Evolutionary conservation across 306 rosid species (phyloP).

Genomic region (Vachellia pachyceras): DNA sequence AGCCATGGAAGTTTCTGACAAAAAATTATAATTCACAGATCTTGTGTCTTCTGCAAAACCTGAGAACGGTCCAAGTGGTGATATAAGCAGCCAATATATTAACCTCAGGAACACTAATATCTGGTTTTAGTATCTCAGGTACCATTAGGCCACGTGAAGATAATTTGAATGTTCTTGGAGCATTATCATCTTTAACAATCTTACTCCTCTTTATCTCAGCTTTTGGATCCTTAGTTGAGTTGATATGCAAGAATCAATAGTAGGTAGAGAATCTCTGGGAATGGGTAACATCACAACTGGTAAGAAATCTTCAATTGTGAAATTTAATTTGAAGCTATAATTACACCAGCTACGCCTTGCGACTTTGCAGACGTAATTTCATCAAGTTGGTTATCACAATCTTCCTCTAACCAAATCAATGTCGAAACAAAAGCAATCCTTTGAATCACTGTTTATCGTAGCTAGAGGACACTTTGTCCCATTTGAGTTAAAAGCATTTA

Average conservation of each 20-base stretch:
- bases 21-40: slow-evolving; percentile 22
- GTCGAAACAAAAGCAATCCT: too few species aligned
- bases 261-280: slow-evolving; percentile 2
- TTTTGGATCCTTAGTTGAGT: background rate
- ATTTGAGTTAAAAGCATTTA: slow-evolving; percentile 36
- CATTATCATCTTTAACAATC: background rate
- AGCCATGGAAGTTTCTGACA: slow-evolving; percentile 44
- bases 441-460: too few species aligned
- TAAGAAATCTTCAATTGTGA: background rate
- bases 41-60: background rate
- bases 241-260: background rate
- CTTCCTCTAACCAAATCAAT: too few species aligned
- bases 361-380: background rate
- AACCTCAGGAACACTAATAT: slow-evolving; percentile 45
- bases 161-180: slow-evolving; percentile 29
- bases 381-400: too few species aligned
- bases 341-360: slow-evolving; percentile 36
- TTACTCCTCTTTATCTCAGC: slow-evolving; percentile 25
- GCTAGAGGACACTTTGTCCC: slow-evolving; percentile 25
- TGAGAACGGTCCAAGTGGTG: slow-evolving; percentile 24
- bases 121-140: slow-evolving; percentile 47
- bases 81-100: slow-evolving; percentile 42
- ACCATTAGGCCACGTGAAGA: slow-evolving; percentile 51
- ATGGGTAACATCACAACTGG: background rate
- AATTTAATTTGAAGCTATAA: background rate